Evolutionary conservation across 345 rosid genomes (phyloP).

Genomic region (Lepidium didymum): DNA sequence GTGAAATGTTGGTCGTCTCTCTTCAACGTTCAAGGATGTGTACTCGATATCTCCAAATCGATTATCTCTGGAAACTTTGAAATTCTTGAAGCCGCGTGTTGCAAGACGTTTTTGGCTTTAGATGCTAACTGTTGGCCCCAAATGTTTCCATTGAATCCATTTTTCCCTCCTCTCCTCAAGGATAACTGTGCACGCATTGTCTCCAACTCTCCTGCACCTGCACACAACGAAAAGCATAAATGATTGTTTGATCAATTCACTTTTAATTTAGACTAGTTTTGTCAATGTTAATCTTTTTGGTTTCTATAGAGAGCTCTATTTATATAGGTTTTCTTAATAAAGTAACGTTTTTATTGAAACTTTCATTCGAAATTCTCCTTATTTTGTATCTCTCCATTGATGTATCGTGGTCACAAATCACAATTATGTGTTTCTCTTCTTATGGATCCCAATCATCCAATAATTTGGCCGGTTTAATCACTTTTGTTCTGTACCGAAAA

Average conservation of each 20-base stretch:
- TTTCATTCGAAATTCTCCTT: not conserved
- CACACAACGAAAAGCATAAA: not conserved
- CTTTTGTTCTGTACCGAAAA: not conserved
- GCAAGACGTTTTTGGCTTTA: slow-evolving; percentile 5
- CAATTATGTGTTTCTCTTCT: too few relatives aligned
- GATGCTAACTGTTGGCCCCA: slow-evolving; percentile 19
- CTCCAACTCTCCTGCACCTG: not conserved
- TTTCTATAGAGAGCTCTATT: not conserved
- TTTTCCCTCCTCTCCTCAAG: slow-evolving; percentile 10
- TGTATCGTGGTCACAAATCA: not conserved
- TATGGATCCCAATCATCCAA: too few relatives aligned
- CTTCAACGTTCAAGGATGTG: slow-evolving; percentile 7
- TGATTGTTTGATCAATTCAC: not conserved
- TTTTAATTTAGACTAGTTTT: not conserved
- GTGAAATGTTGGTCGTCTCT: slow-evolving; percentile 20
- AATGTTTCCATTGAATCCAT: slow-evolving; percentile 5
- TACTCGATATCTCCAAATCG: slow-evolving; percentile 10
- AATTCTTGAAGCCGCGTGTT: not conserved
- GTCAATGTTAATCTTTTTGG: not conserved
- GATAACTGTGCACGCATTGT: not conserved
- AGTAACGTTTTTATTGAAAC: not conserved
- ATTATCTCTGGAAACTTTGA: not conserved
- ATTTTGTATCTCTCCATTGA: not conserved
- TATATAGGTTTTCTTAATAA: not conserved
- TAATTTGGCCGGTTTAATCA: not conserved